Conservation (phyloP, 768 basidiomycete genomes). For the Leucosporidium yakuticum region DNA sequence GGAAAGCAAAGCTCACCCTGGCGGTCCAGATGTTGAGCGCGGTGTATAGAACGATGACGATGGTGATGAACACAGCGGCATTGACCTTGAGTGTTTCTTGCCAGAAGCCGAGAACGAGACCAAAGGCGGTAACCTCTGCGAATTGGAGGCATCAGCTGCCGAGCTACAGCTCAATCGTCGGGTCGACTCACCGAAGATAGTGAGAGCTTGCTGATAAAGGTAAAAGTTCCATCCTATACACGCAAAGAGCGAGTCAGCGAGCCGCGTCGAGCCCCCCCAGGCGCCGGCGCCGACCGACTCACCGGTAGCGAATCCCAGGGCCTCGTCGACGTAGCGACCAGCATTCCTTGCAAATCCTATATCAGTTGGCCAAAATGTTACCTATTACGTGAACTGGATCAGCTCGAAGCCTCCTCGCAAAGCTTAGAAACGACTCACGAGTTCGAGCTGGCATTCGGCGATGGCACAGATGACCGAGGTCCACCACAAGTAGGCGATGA, state of each 20-base stretch:
- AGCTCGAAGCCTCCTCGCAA: not conserved
- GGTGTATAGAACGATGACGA: not conserved
- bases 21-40: slow-evolving; percentile 1
- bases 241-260: no score
- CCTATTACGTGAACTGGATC: not conserved
- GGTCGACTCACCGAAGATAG: not conserved
- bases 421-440: not conserved
- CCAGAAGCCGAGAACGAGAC: not conserved
- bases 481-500: not conserved
- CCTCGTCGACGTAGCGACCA: slow-evolving; percentile 1
- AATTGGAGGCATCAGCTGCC: no score
- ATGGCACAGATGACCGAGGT: not conserved
- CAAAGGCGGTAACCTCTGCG: not conserved
- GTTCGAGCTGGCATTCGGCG: not conserved
- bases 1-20: not conserved
- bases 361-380: not conserved
- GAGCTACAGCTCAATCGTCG: no score
- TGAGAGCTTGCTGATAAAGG: not conserved
- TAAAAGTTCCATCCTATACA: not conserved
- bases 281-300: no score
- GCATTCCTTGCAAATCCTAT: not conserved
- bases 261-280: no score
- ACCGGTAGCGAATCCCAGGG: not conserved
- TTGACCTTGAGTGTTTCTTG: no score
- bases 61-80: slow-evolving; percentile 2